These are phyloP conservation scores for Xylaria sp. DNA, from an alignment of 2,329 filamentous ascomycete genomes.

Conservation along the genomic window DNA sequence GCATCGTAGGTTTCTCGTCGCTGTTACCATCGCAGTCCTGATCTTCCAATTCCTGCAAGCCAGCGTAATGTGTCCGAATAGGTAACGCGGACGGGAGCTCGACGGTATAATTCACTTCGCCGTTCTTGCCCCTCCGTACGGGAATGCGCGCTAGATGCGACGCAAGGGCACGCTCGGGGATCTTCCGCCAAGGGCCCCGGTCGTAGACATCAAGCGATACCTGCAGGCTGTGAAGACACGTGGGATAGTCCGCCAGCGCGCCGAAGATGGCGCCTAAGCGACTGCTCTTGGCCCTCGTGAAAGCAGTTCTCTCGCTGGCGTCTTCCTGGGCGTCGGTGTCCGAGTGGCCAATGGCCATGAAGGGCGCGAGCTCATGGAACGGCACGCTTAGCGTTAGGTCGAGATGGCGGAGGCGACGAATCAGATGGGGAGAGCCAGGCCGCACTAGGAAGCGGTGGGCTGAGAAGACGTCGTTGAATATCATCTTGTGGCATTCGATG, in stretches of 20 bases:
- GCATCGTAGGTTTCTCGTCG: background rate
- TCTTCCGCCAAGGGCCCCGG: slow-evolving; percentile 39
- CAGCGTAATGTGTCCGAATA: slow-evolving; percentile 30
- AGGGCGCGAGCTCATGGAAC: slow-evolving; percentile 36
- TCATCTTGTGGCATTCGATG: slow-evolving; percentile 39
- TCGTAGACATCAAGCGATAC: slow-evolving; percentile 41
- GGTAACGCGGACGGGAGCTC: slow-evolving; percentile 39
- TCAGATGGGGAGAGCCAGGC: slow-evolving; percentile 31
- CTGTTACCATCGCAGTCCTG: slow-evolving; percentile 1
- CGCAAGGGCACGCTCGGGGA: slow-evolving; percentile 36
- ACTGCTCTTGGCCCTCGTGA: slow-evolving; percentile 1
- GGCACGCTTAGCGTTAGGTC: slow-evolving; percentile 39
- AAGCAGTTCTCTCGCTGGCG: background rate
- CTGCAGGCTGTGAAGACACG: slow-evolving; percentile 37
- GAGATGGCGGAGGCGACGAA: slow-evolving; percentile 35
- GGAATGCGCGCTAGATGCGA: slow-evolving; percentile 29
- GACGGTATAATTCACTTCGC: slow-evolving; percentile 32
- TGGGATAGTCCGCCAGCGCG: slow-evolving; percentile 24
- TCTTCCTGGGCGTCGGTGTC: slow-evolving; percentile 16
- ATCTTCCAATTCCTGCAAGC: slow-evolving; percentile 30
- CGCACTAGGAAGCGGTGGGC: slow-evolving; percentile 39
- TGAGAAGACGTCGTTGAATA: slow-evolving; percentile 40
- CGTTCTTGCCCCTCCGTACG: slow-evolving; percentile 22
- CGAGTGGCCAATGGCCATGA: slow-evolving; percentile 25
- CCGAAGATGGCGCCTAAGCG: slow-evolving; percentile 23